These are phyloP conservation scores for Fagopyrum esculentum DNA, from an alignment of 148 eudicot genomes.

Conservation along the genomic window DNA sequence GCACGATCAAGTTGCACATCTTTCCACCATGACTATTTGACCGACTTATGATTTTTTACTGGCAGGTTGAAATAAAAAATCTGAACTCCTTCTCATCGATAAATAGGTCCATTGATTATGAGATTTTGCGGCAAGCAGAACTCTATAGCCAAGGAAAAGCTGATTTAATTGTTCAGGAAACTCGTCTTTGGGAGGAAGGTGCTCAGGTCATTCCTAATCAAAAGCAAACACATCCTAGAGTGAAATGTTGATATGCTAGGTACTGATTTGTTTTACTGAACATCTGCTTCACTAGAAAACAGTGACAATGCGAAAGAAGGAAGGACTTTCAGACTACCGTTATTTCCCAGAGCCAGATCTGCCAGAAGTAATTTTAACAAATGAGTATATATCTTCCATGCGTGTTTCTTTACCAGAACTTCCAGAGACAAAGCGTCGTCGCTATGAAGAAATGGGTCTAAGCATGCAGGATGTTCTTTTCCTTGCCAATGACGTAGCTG, in stretches of 20 bases:
- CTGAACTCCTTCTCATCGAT: conserved; percentile 83
- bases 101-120: conserved; percentile 88
- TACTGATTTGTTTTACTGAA: conserved; percentile 23
- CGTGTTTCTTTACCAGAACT: conserved; percentile 79
- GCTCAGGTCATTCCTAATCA: conserved; percentile 60
- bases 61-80: conserved; percentile 91
- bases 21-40: background rate
- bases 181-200: conserved; percentile 98
- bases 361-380: conserved; percentile 65
- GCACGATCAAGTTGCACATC: background rate
- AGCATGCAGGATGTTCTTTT: conserved; percentile 94
- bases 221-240: background rate
- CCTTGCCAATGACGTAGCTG: conserved; percentile 75
- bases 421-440: conserved; percentile 86
- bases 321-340: conserved; percentile 94
- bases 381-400: conserved; percentile 51
- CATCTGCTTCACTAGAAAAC: conserved; percentile 63
- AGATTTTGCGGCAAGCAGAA: conserved; percentile 69
- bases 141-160: conserved; percentile 68
- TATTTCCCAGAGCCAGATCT: conserved; percentile 99
- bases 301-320: conserved; percentile 97
- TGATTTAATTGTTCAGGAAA: conserved; percentile 84
- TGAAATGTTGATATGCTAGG: background rate
- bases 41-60: background rate
- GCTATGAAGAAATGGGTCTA: conserved; percentile 82